Percentiles rank a stretch among this genome's conserved stretches.
Evolutionary conservation across 1,284 basidiomycete species (phyloP).

Genomic region (Papiliotrema nemorosa): DNA sequence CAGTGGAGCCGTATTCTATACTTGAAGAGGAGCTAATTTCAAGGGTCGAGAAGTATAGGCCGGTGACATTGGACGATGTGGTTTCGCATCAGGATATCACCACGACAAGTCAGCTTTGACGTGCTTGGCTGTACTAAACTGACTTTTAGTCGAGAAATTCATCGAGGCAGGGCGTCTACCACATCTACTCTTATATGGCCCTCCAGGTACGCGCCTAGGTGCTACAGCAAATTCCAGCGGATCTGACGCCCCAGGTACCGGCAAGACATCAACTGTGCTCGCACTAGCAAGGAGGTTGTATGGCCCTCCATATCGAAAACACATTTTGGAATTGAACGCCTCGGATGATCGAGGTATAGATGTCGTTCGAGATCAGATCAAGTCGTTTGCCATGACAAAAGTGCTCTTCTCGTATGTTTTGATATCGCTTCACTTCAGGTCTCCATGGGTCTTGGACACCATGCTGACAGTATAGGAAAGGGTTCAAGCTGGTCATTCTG

Average conservation of each 20-base stretch:
- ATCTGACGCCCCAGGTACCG: conserved; percentile 59
- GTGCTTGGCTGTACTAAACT: not conserved
- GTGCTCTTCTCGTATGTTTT: conserved; percentile 63
- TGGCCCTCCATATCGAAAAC: conserved; percentile 71
- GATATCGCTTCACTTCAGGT: not conserved
- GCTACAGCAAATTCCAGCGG: not conserved
- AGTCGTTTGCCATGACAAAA: conserved; percentile 94
- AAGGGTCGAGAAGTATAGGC: conserved; percentile 96
- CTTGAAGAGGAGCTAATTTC: not conserved
- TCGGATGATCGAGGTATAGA: conserved; percentile 98
- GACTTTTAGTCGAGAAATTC: conserved; percentile 79
- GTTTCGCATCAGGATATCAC: conserved; percentile 94
- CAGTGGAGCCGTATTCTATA: conserved; percentile 5
- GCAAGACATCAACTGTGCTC: conserved; percentile 97
- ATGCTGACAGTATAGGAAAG: conserved; percentile 60
- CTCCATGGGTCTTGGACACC: too few species aligned
- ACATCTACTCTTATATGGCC: conserved; percentile 95
- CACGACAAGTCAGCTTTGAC: conserved; percentile 63
- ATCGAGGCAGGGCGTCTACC: conserved; percentile 92
- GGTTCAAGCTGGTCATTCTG: conserved; percentile 95
- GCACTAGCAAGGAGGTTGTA: conserved; percentile 94
- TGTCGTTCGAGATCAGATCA: conserved; percentile 97
- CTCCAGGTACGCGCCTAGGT: conserved; percentile 60
- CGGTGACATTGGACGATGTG: conserved; percentile 80
- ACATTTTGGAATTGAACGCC: conserved; percentile 96